Base-by-base conservation (phyloP, 2,329 filamentous ascomycete species). In the Colletotrichum sp. region DNA sequence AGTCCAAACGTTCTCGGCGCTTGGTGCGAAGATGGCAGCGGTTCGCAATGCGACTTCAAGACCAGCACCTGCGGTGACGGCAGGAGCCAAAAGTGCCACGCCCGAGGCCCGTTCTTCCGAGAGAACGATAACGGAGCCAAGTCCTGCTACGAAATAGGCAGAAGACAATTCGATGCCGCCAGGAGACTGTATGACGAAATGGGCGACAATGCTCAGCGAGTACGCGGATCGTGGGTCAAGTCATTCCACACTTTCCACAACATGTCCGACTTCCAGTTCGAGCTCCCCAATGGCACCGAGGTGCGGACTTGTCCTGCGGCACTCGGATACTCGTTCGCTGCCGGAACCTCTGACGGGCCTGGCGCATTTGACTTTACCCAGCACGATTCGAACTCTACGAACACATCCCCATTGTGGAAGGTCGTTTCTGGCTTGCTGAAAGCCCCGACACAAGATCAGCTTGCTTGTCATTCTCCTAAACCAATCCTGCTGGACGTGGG, bases 361-460 rank as follows among this genome's bases (percentile, higher is more conserved):
- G 96, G 96, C 3, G 92, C 91, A 0, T 97, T 98, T 80, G 96
- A 98, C 85, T 98, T 98, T 82, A 96, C 94, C 19, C 96, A 98
- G 83, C 94, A 93, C 78, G 92, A 95, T 80, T 93, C 93, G 0
- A 93, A 93, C 30, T 86, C 89, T 6, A 93, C 95, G 0, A 90
- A 93, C 75, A 86, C 87, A 27, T 96, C 94, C 78, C 94, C 94
- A 0, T 84, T 98, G 19, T 98, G 96, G 96, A 89, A 90, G 44
- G 86, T 94, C 11, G 93, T 97, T 22, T 91, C 94, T 19, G 91
- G 91, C 60, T 85, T 95, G 19, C 87, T 98, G 44, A 93, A 93
- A 74, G 87, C 89, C 13, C 96, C 96, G 0, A 92, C 90, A 3
- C 83, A 91, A 8, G 88, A 92, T 68, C 96, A 98, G 82, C 88